Base-by-base conservation (phyloP, 805 yeast species). In the Spathaspora girioi region DNA sequence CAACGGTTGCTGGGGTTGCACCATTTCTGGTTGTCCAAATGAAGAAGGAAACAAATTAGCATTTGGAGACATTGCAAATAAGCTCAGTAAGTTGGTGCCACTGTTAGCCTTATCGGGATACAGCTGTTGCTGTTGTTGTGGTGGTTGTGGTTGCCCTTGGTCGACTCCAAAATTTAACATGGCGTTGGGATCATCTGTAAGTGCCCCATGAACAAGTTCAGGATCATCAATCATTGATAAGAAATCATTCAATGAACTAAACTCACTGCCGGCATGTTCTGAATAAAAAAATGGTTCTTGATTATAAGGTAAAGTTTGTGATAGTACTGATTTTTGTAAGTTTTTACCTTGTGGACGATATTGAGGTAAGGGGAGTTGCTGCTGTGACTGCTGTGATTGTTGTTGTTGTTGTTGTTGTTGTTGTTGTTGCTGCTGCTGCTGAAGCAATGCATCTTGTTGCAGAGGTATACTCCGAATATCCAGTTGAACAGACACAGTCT, bases 221-320 rank as follows among this genome's bases (percentile, higher is more conserved):
- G 92, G 88, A 62, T 91, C 97, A 60, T 92, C 97, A 45, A 92
- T 81, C 89, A 92, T 89, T 1, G 92, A 84, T 48, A 92, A 71
- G 60, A 92, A 92, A 63, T 92, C 97, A 53, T 90, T 90, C 57
- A 92, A 73, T 0, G 97, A 90, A 55, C 90, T 84, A 63, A 92
- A 91, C 68, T 92, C 97, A 18, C 94, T 85, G 1, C 96, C 96
- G 0, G 94, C 96, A 64, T 91, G 96, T 60, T 91, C 97, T 0
- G 96, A 87, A 56, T 83, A 86, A 70, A 91, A 91, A 52, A 87
- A 81, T 0, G 96, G 94, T 55, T 84, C 88, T 52, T 84, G 89
- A 58, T 79, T 63, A 65, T 70, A 75, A 3, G 75, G 71, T 50
- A 72, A 61, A 1, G 77, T 68, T 54, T 74, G 78, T 5, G 75